Evolutionary conservation across 2,329 filamentous ascomycete species (phyloP).

Genomic region (Diaporthe citri): DNA sequence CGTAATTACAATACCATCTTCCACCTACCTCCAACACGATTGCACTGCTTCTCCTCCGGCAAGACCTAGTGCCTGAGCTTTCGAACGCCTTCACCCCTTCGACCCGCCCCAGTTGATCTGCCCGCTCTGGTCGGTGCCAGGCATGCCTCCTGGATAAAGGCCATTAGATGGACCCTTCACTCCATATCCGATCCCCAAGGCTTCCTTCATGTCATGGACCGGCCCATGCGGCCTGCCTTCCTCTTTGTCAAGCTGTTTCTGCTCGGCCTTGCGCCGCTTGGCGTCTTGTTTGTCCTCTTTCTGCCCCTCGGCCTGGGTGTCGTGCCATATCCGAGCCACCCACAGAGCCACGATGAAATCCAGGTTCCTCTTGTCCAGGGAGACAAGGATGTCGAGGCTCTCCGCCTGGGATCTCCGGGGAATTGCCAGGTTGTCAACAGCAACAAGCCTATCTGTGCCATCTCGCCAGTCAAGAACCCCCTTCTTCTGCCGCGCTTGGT

Average conservation of each 20-base stretch:
- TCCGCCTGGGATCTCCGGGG: conserved; percentile 1
- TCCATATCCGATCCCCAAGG: conserved; percentile 11
- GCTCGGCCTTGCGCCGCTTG: background rate
- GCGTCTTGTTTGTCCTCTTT: background rate
- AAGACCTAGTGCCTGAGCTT: background rate
- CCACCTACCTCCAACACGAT: background rate
- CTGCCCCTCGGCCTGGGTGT: background rate
- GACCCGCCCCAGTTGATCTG: background rate
- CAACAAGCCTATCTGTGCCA: conserved; percentile 10
- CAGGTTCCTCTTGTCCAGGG: conserved; percentile 23
- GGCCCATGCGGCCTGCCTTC: conserved; percentile 8
- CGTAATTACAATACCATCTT: background rate
- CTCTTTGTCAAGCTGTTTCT: conserved; percentile 9
- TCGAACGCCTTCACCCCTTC: background rate
- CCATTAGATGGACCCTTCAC: background rate
- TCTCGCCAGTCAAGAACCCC: conserved; percentile 33
- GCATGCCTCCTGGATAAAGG: background rate
- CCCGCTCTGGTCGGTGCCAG: background rate
- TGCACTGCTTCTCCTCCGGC: fast-evolving
- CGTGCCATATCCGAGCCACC: conserved; percentile 28
- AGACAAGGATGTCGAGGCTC: conserved; percentile 16
- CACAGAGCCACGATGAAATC: conserved; percentile 30
- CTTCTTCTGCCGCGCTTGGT: conserved; percentile 26
- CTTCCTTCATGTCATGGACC: conserved; percentile 27
- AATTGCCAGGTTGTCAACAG: background rate